Conservation (phyloP, 139 green algal genomes). For the Mychonastes homosphaera region DNA sequence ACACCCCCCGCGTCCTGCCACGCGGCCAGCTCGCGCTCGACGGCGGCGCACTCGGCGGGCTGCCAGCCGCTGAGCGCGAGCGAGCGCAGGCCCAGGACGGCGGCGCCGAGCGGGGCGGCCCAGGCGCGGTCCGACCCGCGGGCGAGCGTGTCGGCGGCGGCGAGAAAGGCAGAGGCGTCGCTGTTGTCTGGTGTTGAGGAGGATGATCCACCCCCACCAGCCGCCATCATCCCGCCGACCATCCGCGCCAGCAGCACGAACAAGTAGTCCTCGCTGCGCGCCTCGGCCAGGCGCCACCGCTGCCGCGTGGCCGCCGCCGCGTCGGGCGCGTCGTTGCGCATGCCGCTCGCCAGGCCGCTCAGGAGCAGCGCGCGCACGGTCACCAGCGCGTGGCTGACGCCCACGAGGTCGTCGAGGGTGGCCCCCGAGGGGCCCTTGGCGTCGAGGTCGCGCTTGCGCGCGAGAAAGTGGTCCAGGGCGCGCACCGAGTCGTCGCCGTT, state of each 20-base stretch:
- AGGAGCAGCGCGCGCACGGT: constrained; percentile 47
- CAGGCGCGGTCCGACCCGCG: constrained; percentile 42
- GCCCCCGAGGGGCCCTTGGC: neutral
- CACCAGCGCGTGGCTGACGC: constrained; percentile 48
- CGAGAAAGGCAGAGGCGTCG: constrained; percentile 19
- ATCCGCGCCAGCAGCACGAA: constrained; percentile 81
- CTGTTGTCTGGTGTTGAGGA: neutral
- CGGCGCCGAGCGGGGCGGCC: constrained; percentile 51
- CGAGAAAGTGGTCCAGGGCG: constrained; percentile 10
- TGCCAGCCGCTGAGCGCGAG: constrained; percentile 67
- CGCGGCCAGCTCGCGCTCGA: constrained; percentile 77
- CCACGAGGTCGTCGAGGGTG: constrained; percentile 46
- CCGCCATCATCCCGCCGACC: neutral
- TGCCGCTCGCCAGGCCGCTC: constrained; percentile 38
- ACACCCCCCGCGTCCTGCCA: constrained; percentile 58
- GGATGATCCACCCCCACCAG: neutral
- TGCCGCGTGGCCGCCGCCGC: constrained; percentile 68
- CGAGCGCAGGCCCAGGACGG: constrained; percentile 69
- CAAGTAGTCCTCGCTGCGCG: constrained; percentile 80
- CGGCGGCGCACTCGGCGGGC: constrained; percentile 61
- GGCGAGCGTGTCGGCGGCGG: constrained; percentile 35
- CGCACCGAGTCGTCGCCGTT: neutral
- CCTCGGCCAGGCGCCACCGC: constrained; percentile 77
- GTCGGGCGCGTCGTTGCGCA: constrained; percentile 91
- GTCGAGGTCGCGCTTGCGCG: constrained; percentile 8